Conservation (phyloP, 2,329 filamentous ascomycete species). For the Stagonosporopsis vannaccii region DNA sequence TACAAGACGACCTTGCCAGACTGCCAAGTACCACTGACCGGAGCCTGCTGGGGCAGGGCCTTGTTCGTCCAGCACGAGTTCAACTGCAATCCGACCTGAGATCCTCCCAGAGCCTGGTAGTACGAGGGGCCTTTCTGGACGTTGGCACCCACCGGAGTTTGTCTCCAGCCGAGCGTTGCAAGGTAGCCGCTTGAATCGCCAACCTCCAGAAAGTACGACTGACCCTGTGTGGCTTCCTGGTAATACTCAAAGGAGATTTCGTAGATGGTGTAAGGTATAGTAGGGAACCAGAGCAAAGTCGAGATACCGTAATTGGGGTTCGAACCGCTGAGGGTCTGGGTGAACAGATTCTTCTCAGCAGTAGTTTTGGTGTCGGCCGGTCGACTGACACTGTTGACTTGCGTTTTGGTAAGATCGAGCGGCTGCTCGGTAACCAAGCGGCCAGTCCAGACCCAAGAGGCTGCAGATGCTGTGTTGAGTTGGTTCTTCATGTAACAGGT, state of each 20-base stretch:
- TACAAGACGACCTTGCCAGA: neutral
- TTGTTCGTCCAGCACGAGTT: neutral
- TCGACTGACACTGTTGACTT: neutral
- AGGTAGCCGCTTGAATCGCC: neutral
- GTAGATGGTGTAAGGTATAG: neutral
- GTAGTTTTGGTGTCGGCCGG: neutral
- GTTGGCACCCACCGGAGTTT: neutral
- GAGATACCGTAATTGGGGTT: neutral
- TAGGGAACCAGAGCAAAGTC: neutral
- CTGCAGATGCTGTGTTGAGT: neutral
- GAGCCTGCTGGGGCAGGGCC: neutral
- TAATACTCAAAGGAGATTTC: constrained; percentile 5
- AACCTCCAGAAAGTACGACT: neutral
- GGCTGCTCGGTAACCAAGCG: neutral
- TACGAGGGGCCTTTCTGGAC: neutral
- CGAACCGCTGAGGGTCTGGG: neutral
- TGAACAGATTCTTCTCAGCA: neutral
- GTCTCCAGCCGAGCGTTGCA: neutral
- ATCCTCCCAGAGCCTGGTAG: neutral
- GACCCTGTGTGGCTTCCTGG: neutral
- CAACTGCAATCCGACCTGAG: neutral
- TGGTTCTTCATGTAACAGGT: constrained; percentile 6
- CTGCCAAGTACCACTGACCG: neutral
- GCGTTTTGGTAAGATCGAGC: constrained; percentile 3
- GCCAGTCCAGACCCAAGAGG: constrained; percentile 3